Evolutionary conservation across 768 basidiomycete species (phyloP), one percentile per base, ranked within the genome.

Genomic region (Auriculariales sp.): DNA sequence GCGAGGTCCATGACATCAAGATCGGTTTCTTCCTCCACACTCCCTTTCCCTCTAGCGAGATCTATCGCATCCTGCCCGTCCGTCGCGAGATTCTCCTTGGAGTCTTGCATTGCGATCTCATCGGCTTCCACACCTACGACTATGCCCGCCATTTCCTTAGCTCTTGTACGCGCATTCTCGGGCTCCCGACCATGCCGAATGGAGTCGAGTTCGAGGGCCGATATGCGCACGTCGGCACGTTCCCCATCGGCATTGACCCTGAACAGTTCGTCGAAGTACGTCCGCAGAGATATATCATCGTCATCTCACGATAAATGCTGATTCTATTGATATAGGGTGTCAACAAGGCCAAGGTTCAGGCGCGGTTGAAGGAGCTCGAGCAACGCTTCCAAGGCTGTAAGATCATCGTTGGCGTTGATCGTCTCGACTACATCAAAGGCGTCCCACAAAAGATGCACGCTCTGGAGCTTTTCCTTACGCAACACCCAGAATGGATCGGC

Each of bases 81-180:
- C 84, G 95, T 46, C 79, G 92, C 50, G 95, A 99, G 66, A 98
- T 99, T 54, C 71, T 99, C n/a, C 80, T 97, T 30, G 95, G 95
- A 28, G 77, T 97, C 36, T 74, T 98, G 12, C 90, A 93, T 64
- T 97, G 89, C 59, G 94, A 99, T 62, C 75, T 99, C 54, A 91
- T 99, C 59, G 95, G 95, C 12, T 99, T 98, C 78, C 95, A 99
- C 71, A 99, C 95, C 7, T 99, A 94, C 66, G 95, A 99, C 66
- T 99, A 99, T 61, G 95, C 95, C 2, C 92, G 95, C 34, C 95
- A 99, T 66, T 99, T 99, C 79, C 74, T 99, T 46, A 98, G 94
- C 6, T 94, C 91, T 35, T 97, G 93, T 66, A 97, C 95, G 2
- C 85, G 95, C 39, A 94, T 99, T 56, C 79, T 99, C 32, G 85